Evolutionary conservation across 2,329 filamentous ascomycete genomes (phyloP), one percentile per base, ranked within the genome.

Genomic region (Blumeria hordei): DNA sequence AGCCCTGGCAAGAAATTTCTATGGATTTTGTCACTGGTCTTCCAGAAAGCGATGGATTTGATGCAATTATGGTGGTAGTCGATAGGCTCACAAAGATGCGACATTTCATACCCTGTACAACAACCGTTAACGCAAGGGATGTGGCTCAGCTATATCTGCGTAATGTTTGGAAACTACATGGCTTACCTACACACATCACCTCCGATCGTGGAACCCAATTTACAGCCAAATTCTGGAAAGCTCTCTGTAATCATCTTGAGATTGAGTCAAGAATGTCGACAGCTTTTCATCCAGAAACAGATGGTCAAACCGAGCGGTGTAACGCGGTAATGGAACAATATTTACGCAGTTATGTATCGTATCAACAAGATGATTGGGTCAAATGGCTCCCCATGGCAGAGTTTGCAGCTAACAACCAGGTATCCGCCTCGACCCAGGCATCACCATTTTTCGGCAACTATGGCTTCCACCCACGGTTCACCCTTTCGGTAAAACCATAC

Each of bases 351-450:
- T 50, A 33, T 64, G 3, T 79, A 84, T 11, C 86, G 76, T 59
- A 82, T 87, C 68, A 66, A 95, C 11, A 70, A 95, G 6, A 68
- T 98, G 62, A 96, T 90, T 0, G 92, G 92, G 0, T 88, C 92
- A 4, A 98, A 96, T 62, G 93, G 28, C 28, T 50, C 7, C 7
- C 44, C 44, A 18, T 28, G 21, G 21, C 21, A 28, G 21, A 28
- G 4, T 28, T 28, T 28, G 21, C 21, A 28, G 21, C 21, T 28
- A 28, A 28, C 21, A 28, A 28, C 21, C 21, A 28, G 21, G 21
- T 28, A 28, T 28, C 21, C 21, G 21, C 21, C 4, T 28, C 21
- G 4, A 28, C 21, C 21, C 21, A 28, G 21, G 21, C 21, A 28
- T 28, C 21, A 28, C 21, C 4, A 28, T 28, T 28, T 28, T 28